Conservation (phyloP, 2,329 filamentous ascomycete genomes). For the Calonectria montana region DNA sequence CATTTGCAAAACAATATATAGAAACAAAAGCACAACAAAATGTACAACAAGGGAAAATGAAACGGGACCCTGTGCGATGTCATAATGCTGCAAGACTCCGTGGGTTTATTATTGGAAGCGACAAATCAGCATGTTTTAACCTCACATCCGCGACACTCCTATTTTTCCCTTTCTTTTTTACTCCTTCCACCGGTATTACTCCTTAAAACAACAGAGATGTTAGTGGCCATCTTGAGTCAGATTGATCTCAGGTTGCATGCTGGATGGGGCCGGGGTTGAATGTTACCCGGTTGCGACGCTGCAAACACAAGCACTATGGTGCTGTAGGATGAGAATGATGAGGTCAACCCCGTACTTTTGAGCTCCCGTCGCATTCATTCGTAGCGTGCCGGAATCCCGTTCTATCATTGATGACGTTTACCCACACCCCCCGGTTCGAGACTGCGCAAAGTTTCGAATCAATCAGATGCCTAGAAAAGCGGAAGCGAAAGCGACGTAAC, state of each 20-base stretch:
- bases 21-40: background rate
- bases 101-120: background rate
- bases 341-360: conserved; percentile 5
- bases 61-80: background rate
- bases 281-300: background rate
- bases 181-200: background rate
- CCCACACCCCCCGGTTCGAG: conserved; percentile 3
- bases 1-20: background rate
- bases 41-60: background rate
- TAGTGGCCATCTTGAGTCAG: background rate
- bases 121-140: background rate
- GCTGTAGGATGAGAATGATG: background rate
- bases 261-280: background rate
- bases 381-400: conserved; percentile 1
- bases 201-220: background rate
- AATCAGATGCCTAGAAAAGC: background rate
- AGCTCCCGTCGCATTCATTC: background rate
- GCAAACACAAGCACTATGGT: background rate
- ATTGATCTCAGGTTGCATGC: background rate
- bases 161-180: background rate
- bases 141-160: background rate
- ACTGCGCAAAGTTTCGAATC: background rate
- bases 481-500: conserved; percentile 18
- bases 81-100: background rate
- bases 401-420: background rate